Base-by-base conservation (phyloP, 202 grass and related monocot genomes). In the Hordeum pubiflorum region DNA sequence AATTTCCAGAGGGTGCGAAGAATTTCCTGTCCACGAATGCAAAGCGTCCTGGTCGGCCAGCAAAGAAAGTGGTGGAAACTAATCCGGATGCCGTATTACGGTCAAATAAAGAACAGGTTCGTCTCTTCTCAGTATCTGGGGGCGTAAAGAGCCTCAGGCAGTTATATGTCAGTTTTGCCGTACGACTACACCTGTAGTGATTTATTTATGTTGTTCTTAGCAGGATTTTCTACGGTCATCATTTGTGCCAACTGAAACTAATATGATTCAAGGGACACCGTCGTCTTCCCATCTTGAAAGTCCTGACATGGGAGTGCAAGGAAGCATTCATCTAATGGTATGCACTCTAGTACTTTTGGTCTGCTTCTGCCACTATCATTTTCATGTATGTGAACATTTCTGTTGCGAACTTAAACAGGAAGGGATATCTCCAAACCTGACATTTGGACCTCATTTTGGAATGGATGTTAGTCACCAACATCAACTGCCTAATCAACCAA, bases 401-500 rank as follows among this genome's bases (percentile, higher is more conserved):
- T 39, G 59, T 56, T 85, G 23, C 26, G 21, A 84, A 81, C 67
- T 76, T 78, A 75, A 56, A 80, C 86, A 98, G 96, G 96, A 94
- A 88, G 92, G 75, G 59, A 90, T 98, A 69, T 77, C 83, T 86
- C 87, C 92, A 85, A 93, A 95, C 84, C 81, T 98, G 7, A 89
- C 91, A 82, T 94, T 93, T 86, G 85, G 90, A 74, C 80, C 67
- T 83, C 88, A 89, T 83, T 98, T 91, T 83, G 85, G 87, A 67
- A 82, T 95, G 83, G 90, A 92, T 85, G 63, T 83, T 52, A 93
- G 93, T 89, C 88, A 92, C 60, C 92, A 92, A 71, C 91, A 98
- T 85, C 86, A 87, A 91, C 79, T 87, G 58, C 68, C 86, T n/a
- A 86, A 58, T 80, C 92, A 92, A 84, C 63, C 75, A 71, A 93